These are phyloP conservation scores for Monosporascus sp. DNA, from an alignment of 2,329 filamentous ascomycete species.

Conservation along the genomic window DNA sequence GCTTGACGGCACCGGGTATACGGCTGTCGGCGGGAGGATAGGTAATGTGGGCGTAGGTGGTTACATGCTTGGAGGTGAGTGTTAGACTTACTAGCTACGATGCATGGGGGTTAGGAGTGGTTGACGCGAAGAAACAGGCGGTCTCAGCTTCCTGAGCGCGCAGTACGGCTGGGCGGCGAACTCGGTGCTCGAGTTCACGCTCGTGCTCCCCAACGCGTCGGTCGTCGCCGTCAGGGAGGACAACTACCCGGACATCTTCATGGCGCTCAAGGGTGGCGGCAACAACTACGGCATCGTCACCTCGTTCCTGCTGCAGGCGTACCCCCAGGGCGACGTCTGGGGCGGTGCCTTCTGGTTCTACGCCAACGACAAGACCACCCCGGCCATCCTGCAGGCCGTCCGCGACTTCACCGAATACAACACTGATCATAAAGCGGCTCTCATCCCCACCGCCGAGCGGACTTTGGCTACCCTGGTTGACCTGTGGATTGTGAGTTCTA, in stretches of 20 bases:
- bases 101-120: conserved; percentile 41
- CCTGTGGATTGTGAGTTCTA: conserved; percentile 43
- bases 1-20: conserved; percentile 37
- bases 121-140: conserved; percentile 36
- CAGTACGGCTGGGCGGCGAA: conserved; percentile 47
- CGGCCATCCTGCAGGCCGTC: conserved; percentile 38
- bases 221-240: conserved; percentile 39
- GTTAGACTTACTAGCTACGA: conserved; percentile 37
- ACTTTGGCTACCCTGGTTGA: conserved; percentile 38
- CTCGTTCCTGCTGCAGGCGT: conserved; percentile 37
- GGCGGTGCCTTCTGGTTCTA: conserved; percentile 37
- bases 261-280: conserved; percentile 50
- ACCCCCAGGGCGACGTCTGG: conserved; percentile 35
- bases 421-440: conserved; percentile 52
- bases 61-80: conserved; percentile 48
- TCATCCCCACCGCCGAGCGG: conserved; percentile 52
- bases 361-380: conserved; percentile 23
- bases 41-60: conserved; percentile 44
- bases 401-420: conserved; percentile 54
- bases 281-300: conserved; percentile 51
- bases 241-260: conserved; percentile 44
- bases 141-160: conserved; percentile 45
- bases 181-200: conserved; percentile 41
- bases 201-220: conserved; percentile 46
- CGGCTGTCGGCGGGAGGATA: conserved; percentile 38